These are phyloP conservation scores for Podaxis sp. DNA, from an alignment of 768 basidiomycete genomes.

Conservation along the genomic window DNA sequence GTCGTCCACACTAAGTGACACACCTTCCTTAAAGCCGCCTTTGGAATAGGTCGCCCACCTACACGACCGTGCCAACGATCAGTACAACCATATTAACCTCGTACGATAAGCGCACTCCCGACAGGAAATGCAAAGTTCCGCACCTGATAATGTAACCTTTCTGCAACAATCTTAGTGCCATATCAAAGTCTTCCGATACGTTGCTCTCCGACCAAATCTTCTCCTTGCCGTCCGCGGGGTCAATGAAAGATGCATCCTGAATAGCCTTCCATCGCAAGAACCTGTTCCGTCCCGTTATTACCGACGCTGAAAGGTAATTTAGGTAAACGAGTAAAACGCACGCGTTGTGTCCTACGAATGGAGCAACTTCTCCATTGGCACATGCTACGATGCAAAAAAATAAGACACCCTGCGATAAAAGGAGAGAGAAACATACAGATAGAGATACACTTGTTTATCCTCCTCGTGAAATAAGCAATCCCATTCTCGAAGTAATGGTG, in stretches of 20 bases:
- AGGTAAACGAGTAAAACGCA: conserved; percentile 19
- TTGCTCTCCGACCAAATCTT: conserved; percentile 81
- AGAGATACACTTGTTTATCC: conserved; percentile 75
- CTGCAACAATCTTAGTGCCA: conserved; percentile 63
- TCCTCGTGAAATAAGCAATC: conserved; percentile 78
- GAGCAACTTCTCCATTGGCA: conserved; percentile 80
- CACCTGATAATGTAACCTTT: conserved; percentile 69
- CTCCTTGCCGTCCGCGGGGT: conserved; percentile 59
- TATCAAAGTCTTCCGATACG: conserved; percentile 83
- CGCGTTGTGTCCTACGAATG: conserved; percentile 86
- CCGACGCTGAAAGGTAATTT: not conserved
- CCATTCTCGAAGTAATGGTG: conserved; percentile 90
- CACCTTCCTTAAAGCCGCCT: conserved; percentile 90
- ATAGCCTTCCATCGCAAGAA: conserved; percentile 86
- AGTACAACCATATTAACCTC: not conserved
- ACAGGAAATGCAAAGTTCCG: conserved; percentile 13
- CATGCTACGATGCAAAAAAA: conserved; percentile 47
- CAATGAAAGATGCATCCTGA: conserved; percentile 79
- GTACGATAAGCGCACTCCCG: not conserved
- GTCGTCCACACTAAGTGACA: conserved; percentile 84
- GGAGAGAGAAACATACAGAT: conserved; percentile 52
- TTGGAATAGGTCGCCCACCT: conserved; percentile 84
- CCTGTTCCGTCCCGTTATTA: conserved; percentile 18
- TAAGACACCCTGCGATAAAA: conserved; percentile 15
- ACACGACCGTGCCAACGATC: conserved; percentile 12